Conservation (phyloP, 177 flowering plant species). For the Tripterygium wilfordii region DNA sequence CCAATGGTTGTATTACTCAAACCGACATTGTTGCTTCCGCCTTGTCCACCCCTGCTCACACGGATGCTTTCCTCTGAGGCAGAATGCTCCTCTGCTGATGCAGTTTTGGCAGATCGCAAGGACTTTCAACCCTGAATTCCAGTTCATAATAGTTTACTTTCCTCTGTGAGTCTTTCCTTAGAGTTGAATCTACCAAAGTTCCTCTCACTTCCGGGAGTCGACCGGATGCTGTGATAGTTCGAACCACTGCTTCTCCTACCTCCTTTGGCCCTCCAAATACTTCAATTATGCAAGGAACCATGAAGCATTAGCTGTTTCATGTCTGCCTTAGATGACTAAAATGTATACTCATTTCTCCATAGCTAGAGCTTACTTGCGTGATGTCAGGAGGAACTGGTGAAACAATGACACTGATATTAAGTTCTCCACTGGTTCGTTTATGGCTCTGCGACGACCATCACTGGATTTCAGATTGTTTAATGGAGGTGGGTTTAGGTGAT, state of each 20-base stretch:
- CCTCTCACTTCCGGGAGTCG: constrained; percentile 53
- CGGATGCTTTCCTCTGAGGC: too few species aligned
- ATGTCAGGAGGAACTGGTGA: constrained; percentile 73
- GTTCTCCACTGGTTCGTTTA: constrained; percentile 88
- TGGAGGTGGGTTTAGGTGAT: constrained; percentile 66
- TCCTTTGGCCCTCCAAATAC: constrained; percentile 85
- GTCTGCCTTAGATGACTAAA: too few species aligned
- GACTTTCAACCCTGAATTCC: constrained; percentile 75
- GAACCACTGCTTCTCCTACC: constrained; percentile 75
- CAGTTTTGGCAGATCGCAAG: too few species aligned
- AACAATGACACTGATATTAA: constrained; percentile 89
- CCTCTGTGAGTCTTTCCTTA: constrained; percentile 44
- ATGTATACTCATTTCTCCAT: too few species aligned
- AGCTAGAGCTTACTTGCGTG: too few species aligned
- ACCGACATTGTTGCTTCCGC: too few species aligned
- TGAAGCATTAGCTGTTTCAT: too few species aligned
- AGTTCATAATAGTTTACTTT: constrained; percentile 64
- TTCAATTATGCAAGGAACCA: constrained; percentile 61
- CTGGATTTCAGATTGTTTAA: constrained; percentile 17
- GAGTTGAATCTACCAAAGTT: constrained; percentile 41
- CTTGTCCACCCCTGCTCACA: too few species aligned
- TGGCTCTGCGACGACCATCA: constrained; percentile 27
- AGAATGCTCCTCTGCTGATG: too few species aligned
- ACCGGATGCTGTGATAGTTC: constrained; percentile 48
- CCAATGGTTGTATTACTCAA: too few species aligned